A percentile compares a stretch with the other conserved stretches of the same genome.
Conservation (phyloP, 2,329 filamentous ascomycete genomes). For the Tolypocladium album region DNA sequence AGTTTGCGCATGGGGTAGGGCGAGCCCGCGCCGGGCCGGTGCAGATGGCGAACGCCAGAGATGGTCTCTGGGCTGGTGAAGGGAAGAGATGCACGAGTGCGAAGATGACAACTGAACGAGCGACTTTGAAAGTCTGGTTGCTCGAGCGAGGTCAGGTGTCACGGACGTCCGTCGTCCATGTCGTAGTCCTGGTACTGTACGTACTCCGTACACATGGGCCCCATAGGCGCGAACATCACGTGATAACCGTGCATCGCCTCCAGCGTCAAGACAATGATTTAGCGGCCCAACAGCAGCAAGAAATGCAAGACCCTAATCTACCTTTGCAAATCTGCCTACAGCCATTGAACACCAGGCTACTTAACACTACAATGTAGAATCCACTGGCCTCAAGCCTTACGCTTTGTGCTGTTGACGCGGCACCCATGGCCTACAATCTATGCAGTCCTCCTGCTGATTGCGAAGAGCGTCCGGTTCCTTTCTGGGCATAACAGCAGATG, state of each 20-base stretch:
- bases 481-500: neutral
- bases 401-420: too few species aligned
- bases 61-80: neutral
- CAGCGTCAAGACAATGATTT: neutral
- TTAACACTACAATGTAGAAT: neutral
- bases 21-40: constrained; percentile 3
- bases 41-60: constrained; percentile 1
- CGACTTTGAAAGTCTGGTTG: neutral
- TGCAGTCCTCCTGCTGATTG: too few species aligned
- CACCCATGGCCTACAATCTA: too few species aligned
- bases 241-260: neutral
- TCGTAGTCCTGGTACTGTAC: neutral
- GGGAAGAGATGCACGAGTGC: neutral
- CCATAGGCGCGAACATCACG: neutral
- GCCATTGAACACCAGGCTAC: neutral
- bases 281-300: neutral
- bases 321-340: neutral
- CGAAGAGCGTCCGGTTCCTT: neutral
- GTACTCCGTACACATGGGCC: neutral
- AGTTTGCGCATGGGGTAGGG: constrained; percentile 1
- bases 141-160: neutral
- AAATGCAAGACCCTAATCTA: neutral
- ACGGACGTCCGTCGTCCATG: neutral
- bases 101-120: neutral
- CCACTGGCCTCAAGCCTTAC: too few species aligned